Conservation (phyloP, 208 protist species). For the Naegleria fowleri region DNA sequence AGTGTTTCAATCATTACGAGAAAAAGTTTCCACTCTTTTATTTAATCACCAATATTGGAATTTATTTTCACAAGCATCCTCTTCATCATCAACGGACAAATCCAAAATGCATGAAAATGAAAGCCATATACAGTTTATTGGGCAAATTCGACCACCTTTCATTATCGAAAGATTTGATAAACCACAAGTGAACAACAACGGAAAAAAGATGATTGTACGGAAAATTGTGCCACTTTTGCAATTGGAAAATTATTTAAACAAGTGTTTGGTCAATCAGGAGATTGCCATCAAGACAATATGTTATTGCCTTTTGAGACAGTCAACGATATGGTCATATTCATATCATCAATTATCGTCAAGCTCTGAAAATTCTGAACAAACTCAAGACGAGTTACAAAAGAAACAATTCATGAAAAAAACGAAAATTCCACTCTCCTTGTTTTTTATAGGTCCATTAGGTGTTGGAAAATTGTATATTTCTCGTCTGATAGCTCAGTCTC, state of each 20-base stretch:
- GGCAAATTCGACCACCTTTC: not conserved
- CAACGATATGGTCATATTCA: not conserved
- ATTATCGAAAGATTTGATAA: not conserved
- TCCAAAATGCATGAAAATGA: not conserved
- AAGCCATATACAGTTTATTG: not conserved
- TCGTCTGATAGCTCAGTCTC: not conserved
- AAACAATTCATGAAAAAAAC: not conserved
- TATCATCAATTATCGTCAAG: not conserved
- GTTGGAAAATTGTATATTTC: not conserved
- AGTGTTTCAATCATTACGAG: not conserved
- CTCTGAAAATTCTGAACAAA: too few species aligned
- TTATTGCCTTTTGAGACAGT: not conserved
- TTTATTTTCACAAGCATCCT: not conserved
- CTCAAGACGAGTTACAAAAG: too few species aligned
- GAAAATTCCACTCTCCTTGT: not conserved
- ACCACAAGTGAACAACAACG: not conserved
- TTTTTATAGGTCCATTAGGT: not conserved
- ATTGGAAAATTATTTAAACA: conserved; percentile 17
- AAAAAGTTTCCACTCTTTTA: not conserved
- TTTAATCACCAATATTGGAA: not conserved
- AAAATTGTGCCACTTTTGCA: not conserved
- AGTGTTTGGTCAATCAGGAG: not conserved
- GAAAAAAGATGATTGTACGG: not conserved
- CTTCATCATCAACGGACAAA: not conserved
- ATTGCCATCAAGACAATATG: conserved; percentile 14